Percentiles rank a stretch among this genome's conserved stretches.
Evolutionary conservation across 805 yeast species (phyloP).

Genomic region (Pichia exigua): DNA sequence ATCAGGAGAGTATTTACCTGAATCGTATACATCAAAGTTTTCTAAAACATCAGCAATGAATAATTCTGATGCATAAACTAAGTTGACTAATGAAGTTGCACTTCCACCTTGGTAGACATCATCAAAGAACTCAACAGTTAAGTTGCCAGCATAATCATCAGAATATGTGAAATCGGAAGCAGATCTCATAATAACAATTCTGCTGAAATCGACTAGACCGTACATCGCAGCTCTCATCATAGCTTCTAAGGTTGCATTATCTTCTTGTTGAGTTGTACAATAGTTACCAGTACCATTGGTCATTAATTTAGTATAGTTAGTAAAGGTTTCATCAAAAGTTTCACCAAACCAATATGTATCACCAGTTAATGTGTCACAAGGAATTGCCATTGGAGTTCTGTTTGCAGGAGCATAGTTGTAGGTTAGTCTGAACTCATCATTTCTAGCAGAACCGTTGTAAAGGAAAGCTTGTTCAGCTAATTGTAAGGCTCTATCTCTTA

Average conservation of each 20-base stretch:
- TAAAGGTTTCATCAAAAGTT: constrained; percentile 41
- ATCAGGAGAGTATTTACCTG: constrained; percentile 31
- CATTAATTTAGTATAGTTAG: constrained; percentile 38
- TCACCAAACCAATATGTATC: constrained; percentile 55
- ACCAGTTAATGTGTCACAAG: constrained; percentile 54
- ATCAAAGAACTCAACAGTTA: constrained; percentile 44
- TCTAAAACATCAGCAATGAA: constrained; percentile 43
- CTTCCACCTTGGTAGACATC: constrained; percentile 45
- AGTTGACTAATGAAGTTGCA: constrained; percentile 40
- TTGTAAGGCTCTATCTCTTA: constrained; percentile 50
- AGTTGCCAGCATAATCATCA: constrained; percentile 25
- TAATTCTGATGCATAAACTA: constrained; percentile 47
- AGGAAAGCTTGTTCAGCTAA: constrained; percentile 40
- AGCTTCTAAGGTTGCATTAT: constrained; percentile 56
- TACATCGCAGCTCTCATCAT: constrained; percentile 44
- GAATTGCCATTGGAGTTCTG: constrained; percentile 37
- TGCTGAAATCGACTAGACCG: constrained; percentile 49
- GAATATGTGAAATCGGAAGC: constrained; percentile 52
- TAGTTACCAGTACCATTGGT: constrained; percentile 54
- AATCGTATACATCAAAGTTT: constrained; percentile 37
- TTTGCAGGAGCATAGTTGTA: constrained; percentile 46
- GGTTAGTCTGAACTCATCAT: constrained; percentile 37
- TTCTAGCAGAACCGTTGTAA: constrained; percentile 38
- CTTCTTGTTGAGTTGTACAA: constrained; percentile 61
- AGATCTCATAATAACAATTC: constrained; percentile 54